These are phyloP conservation scores for Ilyonectria destructans DNA, from an alignment of 2,329 filamentous ascomycete species.

Conservation along the genomic window DNA sequence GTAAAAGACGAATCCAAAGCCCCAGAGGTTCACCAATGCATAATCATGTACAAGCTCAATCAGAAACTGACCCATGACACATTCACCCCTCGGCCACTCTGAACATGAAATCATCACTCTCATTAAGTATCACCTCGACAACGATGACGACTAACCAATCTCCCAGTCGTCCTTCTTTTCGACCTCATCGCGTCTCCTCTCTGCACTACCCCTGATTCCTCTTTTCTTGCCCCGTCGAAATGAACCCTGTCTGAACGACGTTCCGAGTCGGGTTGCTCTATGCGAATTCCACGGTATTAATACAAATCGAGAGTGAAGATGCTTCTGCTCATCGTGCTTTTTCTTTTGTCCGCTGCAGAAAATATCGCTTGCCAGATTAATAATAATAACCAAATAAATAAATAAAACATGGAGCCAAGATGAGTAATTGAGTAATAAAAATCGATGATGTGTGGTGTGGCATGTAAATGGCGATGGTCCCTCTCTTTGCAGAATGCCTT, in stretches of 20 bases:
- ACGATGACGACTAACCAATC: slow-evolving; percentile 33
- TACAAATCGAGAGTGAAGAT: slow-evolving; percentile 50
- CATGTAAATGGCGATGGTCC: slow-evolving; percentile 23
- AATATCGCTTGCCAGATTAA: slow-evolving; percentile 41
- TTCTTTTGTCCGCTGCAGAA: slow-evolving; percentile 37
- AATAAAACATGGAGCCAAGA: slow-evolving; percentile 32
- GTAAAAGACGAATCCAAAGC: slow-evolving; percentile 5
- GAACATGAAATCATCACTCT: slow-evolving; percentile 44
- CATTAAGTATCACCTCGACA: slow-evolving; percentile 37
- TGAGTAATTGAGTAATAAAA: slow-evolving; percentile 23
- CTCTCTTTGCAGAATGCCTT: slow-evolving; percentile 18
- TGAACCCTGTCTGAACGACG: slow-evolving; percentile 14
- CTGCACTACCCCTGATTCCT: slow-evolving; percentile 7
- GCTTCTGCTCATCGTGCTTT: slow-evolving; percentile 36
- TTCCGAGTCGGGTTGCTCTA: slow-evolving; percentile 38
- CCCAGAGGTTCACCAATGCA: slow-evolving; percentile 27
- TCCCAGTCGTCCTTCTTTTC: slow-evolving; percentile 11
- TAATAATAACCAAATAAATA: slow-evolving; percentile 32
- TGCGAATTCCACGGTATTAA: slow-evolving; percentile 49
- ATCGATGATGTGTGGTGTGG: slow-evolving; percentile 24
- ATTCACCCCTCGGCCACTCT: slow-evolving; percentile 1
- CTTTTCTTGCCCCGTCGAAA: slow-evolving; percentile 15
- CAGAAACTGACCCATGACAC: neutral
- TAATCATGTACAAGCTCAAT: slow-evolving; percentile 24
- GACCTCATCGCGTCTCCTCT: slow-evolving; percentile 26